Evolutionary conservation across 352 stramenopile genomes (phyloP), one percentile per base, ranked within the genome.

Genomic region (Phytophthora pistaciae): DNA sequence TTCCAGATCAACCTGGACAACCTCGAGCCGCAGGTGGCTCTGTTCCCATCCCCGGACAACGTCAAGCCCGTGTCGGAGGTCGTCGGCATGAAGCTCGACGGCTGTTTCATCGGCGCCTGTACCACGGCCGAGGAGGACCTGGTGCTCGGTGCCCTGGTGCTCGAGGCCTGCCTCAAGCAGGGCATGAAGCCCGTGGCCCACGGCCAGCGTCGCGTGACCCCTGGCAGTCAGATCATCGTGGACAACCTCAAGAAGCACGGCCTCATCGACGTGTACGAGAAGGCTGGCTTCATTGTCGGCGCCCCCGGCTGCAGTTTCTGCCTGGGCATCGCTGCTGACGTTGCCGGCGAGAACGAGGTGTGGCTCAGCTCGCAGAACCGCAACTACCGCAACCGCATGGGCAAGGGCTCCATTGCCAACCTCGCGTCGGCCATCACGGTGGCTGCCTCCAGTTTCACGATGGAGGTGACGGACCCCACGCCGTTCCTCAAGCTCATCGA

Each of bases 321-420:
- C 56, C 70, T 96, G 1, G 89, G 84, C 33, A 95, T 96, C 29
- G 89, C 85, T 46, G 88, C 87, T n/a, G 89, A 95, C 56, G 87
- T 96, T 7, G 87, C 88, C 3, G 83, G 83, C 9, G 87, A 95
- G 59, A 88, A 91, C 58, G 88, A 96, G 49, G 89, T 96, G 56
- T 95, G 89, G 88, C 86, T 96, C 58, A 90, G 77, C 31, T 84
- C 68, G 50, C 87, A 95, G 82, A 96, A 96, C 77, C 87, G 89
- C 23, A 96, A 96, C 77, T 96, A 94, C 78, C 85, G 88, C 59
- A 95, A 95, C 82, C 89, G 89, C 54, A 96, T 96, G 89, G 89
- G 89, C 57, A 85, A 84, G 60, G 88, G 87, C 33, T 94, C 86
- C 18, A 94, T 94, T 64, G 85, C 78, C 18, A 93, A 96, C 75